Base-by-base conservation (phyloP, 805 yeast species). In the Metschnikowia orientalis region DNA sequence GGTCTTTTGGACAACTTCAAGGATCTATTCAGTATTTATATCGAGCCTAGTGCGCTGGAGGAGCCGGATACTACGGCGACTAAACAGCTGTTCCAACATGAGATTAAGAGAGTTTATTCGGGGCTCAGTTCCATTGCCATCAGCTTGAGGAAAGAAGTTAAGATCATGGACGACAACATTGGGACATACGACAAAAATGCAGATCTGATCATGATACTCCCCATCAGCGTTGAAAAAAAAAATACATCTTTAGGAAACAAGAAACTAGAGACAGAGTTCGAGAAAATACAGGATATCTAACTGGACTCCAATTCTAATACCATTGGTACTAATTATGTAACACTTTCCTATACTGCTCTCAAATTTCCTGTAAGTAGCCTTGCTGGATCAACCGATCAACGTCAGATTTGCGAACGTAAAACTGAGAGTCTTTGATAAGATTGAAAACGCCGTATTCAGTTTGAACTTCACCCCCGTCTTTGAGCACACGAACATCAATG, bases 371-470 rank as follows among this genome's bases (percentile, higher is more conserved):
- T 34, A 92, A 59, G 47, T 85, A 87, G 0, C 97, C 97, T 57
- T 92, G 98, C 52, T 88, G 96, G 21, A 92, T 85, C 38, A 92
- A 67, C 32, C 97, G 65, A 52, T 90, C 97, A 5, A 92, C 98
- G 51, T 92, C 98, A 0, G 92, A 81, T 46, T 86, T 90, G 38
- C 98, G 69, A 12, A 90, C 97, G 53, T 84, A 90, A 53, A 90
- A 89, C 53, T 92, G 97, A 3, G 95, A 84, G 55, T 90, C 90
- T 51, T 89, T 90, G 3, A 94, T 85, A 44, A 92, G 63, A 49
- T 89, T 89, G 62, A 92, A 88, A 3, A 87, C 95, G 14, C 97
- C 98, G 49, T 90, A 90, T 55, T 90, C 98, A 0, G 98, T 92
- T 53, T 89, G 96, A 21, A 90, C 87, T 53, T 92, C 97, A 2